Percentiles rank a stretch among this genome's conserved stretches.
Conservation (phyloP, 2,329 filamentous ascomycete genomes). For the Botryosphaeria dothidea region DNA sequence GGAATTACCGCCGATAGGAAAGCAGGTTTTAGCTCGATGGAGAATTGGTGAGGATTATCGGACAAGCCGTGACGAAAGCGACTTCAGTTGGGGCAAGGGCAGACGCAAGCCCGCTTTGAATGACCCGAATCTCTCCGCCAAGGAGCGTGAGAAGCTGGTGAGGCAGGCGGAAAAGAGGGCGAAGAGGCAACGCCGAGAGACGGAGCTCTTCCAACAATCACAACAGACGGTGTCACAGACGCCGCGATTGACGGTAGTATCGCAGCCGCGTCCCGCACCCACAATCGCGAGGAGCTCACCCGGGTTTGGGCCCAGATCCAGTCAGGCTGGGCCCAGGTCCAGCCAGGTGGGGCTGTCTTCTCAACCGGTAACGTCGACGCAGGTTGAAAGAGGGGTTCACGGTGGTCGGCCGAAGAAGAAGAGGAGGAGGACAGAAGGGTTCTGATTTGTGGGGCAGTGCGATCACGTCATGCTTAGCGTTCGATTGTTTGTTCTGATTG, state of each 20-base stretch:
- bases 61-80: not conserved
- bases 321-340: conserved; percentile 23
- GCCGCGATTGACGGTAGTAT: conserved; percentile 19
- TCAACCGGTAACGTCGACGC: conserved; percentile 29
- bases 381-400: conserved; percentile 37
- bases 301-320: not conserved
- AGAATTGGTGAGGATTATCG: conserved; percentile 36
- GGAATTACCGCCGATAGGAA: conserved; percentile 33
- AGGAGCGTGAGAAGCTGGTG: conserved; percentile 38
- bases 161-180: conserved; percentile 42
- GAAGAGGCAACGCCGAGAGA: conserved; percentile 42
- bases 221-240: conserved; percentile 12
- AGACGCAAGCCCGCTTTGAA: conserved; percentile 28
- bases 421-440: conserved; percentile 37
- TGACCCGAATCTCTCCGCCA: conserved; percentile 38
- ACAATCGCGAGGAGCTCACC: conserved; percentile 21
- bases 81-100: conserved; percentile 17
- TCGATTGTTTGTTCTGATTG: not conserved
- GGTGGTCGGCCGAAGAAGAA: conserved; percentile 35
- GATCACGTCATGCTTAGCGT: too few relatives aligned
- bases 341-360: conserved; percentile 28
- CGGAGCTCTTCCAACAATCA: conserved; percentile 23
- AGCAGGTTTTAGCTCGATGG: conserved; percentile 46
- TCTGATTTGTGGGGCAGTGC: conserved; percentile 22
- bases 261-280: conserved; percentile 4